Evolutionary conservation across 2,329 filamentous ascomycete genomes (phyloP).

Genomic region (Tricladium varicosporioides): DNA sequence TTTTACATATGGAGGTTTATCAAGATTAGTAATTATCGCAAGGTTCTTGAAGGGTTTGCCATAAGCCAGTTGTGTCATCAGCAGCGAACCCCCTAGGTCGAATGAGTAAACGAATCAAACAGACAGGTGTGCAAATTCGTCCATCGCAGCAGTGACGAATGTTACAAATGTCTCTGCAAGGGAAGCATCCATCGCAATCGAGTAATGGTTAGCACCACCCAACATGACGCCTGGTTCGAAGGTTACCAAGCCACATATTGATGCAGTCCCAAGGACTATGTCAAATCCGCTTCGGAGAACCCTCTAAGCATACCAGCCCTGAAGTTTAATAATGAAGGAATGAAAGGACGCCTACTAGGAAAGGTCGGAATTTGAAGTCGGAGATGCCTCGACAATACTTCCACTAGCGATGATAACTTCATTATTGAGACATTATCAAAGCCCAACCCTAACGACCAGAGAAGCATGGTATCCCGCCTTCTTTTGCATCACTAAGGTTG

Average conservation of each 20-base stretch:
- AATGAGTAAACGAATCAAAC: slow-evolving; percentile 17
- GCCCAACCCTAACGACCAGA: slow-evolving; percentile 43
- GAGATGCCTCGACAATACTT: slow-evolving; percentile 43
- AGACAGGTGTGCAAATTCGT: slow-evolving; percentile 21
- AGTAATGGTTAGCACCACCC: slow-evolving; percentile 19
- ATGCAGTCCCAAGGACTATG: slow-evolving; percentile 31
- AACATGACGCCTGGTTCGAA: slow-evolving; percentile 25
- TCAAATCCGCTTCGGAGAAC: slow-evolving; percentile 38
- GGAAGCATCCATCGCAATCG: slow-evolving; percentile 4
- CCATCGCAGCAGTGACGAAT: slow-evolving; percentile 16
- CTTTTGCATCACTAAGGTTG: slow-evolving; percentile 17
- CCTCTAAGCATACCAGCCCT: background rate
- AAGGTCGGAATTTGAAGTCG: background rate
- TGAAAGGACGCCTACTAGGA: background rate
- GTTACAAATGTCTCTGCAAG: slow-evolving; percentile 16
- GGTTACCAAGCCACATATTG: slow-evolving; percentile 44
- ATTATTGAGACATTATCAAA: slow-evolving; percentile 48
- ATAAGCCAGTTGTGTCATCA: slow-evolving; percentile 14
- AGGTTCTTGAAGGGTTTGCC: slow-evolving; percentile 20
- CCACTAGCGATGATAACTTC: slow-evolving; percentile 53
- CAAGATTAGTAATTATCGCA: slow-evolving; percentile 21
- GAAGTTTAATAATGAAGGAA: no score
- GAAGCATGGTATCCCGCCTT: slow-evolving; percentile 27
- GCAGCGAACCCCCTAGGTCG: slow-evolving; percentile 12
- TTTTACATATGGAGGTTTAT: slow-evolving; percentile 15